Percentiles rank a stretch among this genome's conserved stretches.
Conservation (phyloP, 2,329 filamentous ascomycete genomes). For the Cylindrodendrum hubeiense region DNA sequence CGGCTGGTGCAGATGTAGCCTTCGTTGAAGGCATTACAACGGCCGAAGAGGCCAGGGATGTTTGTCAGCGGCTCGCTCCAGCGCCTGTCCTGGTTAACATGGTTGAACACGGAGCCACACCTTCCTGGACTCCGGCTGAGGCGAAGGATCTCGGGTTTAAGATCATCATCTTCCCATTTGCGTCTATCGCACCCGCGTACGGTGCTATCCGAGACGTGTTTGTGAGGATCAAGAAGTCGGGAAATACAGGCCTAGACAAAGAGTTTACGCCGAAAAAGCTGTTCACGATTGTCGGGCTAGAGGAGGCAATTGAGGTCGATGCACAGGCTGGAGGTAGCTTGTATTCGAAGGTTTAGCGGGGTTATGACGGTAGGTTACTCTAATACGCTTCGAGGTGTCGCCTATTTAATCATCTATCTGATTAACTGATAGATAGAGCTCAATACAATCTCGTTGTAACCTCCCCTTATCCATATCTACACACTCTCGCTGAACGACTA, state of each 20-base stretch:
- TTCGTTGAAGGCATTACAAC: slow-evolving; percentile 70
- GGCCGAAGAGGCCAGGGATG: slow-evolving; percentile 61
- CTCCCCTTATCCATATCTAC: too few relatives aligned
- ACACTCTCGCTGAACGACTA: too few relatives aligned
- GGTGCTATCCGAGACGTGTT: slow-evolving; percentile 55
- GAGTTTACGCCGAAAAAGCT: slow-evolving; percentile 59
- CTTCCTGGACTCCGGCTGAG: slow-evolving; percentile 63
- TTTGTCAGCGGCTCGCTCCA: slow-evolving; percentile 61
- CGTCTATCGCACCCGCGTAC: slow-evolving; percentile 61
- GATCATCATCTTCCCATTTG: slow-evolving; percentile 69
- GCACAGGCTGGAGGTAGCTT: slow-evolving; percentile 23
- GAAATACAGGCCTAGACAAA: slow-evolving; percentile 51
- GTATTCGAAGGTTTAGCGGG: too few relatives aligned
- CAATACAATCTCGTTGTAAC: too few relatives aligned
- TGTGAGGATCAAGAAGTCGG: slow-evolving; percentile 52
- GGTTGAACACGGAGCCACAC: slow-evolving; percentile 68
- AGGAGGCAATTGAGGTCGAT: slow-evolving; percentile 63
- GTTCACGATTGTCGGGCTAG: slow-evolving; percentile 64
- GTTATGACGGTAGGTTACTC: too few relatives aligned
- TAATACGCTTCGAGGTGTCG: too few relatives aligned
- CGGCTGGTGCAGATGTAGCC: slow-evolving; percentile 69
- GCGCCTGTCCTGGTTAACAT: slow-evolving; percentile 68
- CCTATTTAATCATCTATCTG: too few relatives aligned
- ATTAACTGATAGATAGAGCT: too few relatives aligned
- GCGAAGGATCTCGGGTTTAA: slow-evolving; percentile 68